Percentiles rank a stretch among this genome's conserved stretches.
Evolutionary conservation across 1,139 yeast species (phyloP).

Genomic region (Hansenula anomala): DNA sequence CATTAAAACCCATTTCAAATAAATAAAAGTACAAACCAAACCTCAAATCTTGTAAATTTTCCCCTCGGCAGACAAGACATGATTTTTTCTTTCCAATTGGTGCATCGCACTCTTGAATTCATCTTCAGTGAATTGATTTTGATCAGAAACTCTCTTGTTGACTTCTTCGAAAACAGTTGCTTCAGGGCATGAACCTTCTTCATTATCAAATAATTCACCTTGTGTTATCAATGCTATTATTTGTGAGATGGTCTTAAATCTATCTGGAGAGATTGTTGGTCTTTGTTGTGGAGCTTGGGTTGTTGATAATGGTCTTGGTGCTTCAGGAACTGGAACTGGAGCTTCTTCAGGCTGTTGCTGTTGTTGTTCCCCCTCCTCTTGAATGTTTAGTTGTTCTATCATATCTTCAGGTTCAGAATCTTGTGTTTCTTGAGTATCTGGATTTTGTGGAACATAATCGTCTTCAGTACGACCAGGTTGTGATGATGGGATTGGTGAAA

Average conservation of each 20-base stretch:
- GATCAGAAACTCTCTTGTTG: constrained; percentile 53
- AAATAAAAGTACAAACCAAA: background rate
- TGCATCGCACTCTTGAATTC: constrained; percentile 54
- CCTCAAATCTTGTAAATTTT: constrained; percentile 41
- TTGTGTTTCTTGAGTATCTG: constrained; percentile 23
- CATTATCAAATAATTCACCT: constrained; percentile 42
- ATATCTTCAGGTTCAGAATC: too few relatives aligned
- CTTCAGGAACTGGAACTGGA: constrained; percentile 21
- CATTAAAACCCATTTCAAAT: too few relatives aligned
- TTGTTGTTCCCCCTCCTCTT: too few relatives aligned
- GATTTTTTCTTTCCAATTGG: constrained; percentile 49
- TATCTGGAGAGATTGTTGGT: constrained; percentile 40
- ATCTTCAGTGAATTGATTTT: constrained; percentile 47
- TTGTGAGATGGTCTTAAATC: constrained; percentile 41
- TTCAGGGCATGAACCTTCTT: constrained; percentile 38
- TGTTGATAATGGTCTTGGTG: constrained; percentile 18
- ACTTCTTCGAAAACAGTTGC: constrained; percentile 39
- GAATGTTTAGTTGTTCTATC: too few relatives aligned
- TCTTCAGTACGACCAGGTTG: constrained; percentile 18
- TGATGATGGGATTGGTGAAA: constrained; percentile 20
- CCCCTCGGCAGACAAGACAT: constrained; percentile 57
- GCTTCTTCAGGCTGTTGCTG: too few relatives aligned
- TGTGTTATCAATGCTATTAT: constrained; percentile 40
- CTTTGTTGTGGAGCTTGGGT: constrained; percentile 12
- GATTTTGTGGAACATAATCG: constrained; percentile 16